A percentile compares a stretch with the other conserved stretches of the same genome.
Conservation (phyloP, 73 alveolate genomes). For the Tetrahymena elliotti region DNA sequence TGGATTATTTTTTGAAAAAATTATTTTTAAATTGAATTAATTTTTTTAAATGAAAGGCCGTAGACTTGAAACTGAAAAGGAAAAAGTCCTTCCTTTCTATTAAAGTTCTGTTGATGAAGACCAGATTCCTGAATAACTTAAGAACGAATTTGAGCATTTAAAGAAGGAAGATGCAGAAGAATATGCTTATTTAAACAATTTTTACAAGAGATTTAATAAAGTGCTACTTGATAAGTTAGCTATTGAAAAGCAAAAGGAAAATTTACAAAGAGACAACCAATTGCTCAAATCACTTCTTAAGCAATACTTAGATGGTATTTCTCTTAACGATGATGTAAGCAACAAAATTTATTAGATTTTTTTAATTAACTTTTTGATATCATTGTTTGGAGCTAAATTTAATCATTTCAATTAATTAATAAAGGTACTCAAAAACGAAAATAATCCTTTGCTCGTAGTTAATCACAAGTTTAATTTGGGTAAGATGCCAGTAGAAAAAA, state of each 20-base stretch:
- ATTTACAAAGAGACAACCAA: slow-evolving; percentile 89
- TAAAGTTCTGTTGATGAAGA: slow-evolving; percentile 77
- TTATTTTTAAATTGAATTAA: background rate
- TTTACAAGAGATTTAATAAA: slow-evolving; percentile 94
- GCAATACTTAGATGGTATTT: slow-evolving; percentile 93
- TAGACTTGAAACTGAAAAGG: slow-evolving; percentile 94
- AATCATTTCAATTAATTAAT: background rate
- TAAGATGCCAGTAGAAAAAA: slow-evolving; percentile 79
- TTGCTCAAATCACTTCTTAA: slow-evolving; percentile 85
- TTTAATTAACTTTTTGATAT: background rate
- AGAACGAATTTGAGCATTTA: slow-evolving; percentile 80
- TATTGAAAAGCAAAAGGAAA: slow-evolving; percentile 89
- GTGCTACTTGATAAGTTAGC: slow-evolving; percentile 89
- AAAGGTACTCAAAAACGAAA: slow-evolving; percentile 56
- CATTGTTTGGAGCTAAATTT: background rate
- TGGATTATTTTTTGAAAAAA: background rate
- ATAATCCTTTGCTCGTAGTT: slow-evolving; percentile 87
- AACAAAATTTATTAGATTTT: background rate
- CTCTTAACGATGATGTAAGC: slow-evolving; percentile 92
- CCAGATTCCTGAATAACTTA: slow-evolving; percentile 67
- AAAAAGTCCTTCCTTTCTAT: slow-evolving; percentile 93
- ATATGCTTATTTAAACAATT: slow-evolving; percentile 82
- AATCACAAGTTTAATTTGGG: slow-evolving; percentile 89
- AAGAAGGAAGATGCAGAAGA: slow-evolving; percentile 82
- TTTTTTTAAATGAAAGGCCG: slow-evolving; percentile 14